Evolutionary conservation across 805 yeast genomes (phyloP).

Genomic region (Zygoascus tannicola): DNA sequence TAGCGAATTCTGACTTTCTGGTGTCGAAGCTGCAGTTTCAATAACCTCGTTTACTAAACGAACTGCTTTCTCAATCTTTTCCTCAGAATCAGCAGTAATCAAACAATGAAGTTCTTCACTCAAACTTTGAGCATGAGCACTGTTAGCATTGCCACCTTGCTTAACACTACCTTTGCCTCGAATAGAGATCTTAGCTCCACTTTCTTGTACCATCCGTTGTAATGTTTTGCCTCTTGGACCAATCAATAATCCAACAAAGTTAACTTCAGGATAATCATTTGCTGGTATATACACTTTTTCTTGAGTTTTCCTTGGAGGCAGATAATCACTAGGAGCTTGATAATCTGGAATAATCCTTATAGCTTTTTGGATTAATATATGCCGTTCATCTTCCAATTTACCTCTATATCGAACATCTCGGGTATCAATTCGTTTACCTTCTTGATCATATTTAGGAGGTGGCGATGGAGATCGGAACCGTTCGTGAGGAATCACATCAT

Average conservation of each 20-base stretch:
- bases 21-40: conserved; percentile 75
- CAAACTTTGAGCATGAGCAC: conserved; percentile 41
- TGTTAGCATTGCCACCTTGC: conserved; percentile 52
- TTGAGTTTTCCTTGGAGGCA: conserved; percentile 56
- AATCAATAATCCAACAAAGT: conserved; percentile 79
- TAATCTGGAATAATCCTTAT: conserved; percentile 63
- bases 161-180: conserved; percentile 95
- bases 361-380: conserved; percentile 66
- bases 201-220: conserved; percentile 65
- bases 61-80: conserved; percentile 65
- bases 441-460: conserved; percentile 78
- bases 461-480: conserved; percentile 68
- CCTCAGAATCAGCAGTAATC: conserved; percentile 73
- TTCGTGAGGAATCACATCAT: conserved; percentile 41
- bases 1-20: conserved; percentile 87
- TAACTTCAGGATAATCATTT: conserved; percentile 79
- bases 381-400: conserved; percentile 68
- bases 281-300: conserved; percentile 84
- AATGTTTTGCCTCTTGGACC: conserved; percentile 96
- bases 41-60: conserved; percentile 66
- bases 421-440: conserved; percentile 81
- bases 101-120: conserved; percentile 86
- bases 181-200: conserved; percentile 84
- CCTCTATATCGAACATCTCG: conserved; percentile 57
- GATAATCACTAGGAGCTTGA: conserved; percentile 71